These are phyloP conservation scores for Penicillium coprophilum DNA, from an alignment of 495 filamentous ascomycete genomes.

Conservation along the genomic window DNA sequence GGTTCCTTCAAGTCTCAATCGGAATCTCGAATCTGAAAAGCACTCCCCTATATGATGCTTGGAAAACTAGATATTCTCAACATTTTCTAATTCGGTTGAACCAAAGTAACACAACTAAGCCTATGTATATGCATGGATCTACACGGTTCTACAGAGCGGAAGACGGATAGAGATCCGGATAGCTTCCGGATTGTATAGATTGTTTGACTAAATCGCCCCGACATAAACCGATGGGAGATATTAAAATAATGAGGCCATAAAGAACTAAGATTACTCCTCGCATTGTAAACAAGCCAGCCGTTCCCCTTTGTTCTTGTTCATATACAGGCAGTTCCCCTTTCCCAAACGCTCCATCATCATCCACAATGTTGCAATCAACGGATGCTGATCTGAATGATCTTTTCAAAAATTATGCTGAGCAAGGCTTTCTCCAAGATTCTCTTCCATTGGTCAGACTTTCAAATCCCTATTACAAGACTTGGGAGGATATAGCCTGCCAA, in stretches of 20 bases:
- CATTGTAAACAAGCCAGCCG: not conserved
- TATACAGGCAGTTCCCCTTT: not conserved
- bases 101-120: not conserved
- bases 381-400: constrained; percentile 65
- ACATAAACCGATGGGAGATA: constrained; percentile 19
- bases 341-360: constrained; percentile 3
- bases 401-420: constrained; percentile 56
- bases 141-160: not conserved
- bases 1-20: not conserved
- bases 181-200: constrained; percentile 29
- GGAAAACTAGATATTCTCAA: too few relatives aligned
- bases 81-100: not conserved
- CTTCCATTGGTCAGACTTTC: constrained; percentile 72
- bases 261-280: not conserved
- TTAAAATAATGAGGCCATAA: not conserved
- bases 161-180: constrained; percentile 25
- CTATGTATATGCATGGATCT: too few relatives aligned
- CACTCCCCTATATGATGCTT: not conserved
- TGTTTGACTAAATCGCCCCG: constrained; percentile 10
- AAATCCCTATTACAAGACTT: constrained; percentile 82
- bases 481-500: constrained; percentile 77
- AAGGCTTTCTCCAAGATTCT: constrained; percentile 85
- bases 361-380: constrained; percentile 67
- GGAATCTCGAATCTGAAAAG: not conserved
- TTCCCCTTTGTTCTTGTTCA: not conserved